Base-by-base conservation (phyloP, 768 basidiomycete species). In the Hemileccinum rubropunctum region DNA sequence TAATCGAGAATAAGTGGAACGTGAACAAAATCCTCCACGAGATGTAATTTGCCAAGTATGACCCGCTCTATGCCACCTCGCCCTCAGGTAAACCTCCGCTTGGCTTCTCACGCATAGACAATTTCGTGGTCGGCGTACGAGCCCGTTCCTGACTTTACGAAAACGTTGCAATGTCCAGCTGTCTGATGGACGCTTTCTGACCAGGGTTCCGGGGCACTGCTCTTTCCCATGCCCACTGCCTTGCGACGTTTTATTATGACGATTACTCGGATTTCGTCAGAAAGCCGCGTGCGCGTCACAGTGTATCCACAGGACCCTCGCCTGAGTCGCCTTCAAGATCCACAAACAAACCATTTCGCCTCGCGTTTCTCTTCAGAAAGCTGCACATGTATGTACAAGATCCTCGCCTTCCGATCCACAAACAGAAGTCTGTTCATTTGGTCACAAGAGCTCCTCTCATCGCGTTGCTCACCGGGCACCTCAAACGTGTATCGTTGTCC, bases 71-170 rank as follows among this genome's bases (percentile, higher is more conserved):
- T n/a, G n/a, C n/a, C n/a, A n/a, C n/a, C n/a, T n/a, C n/a, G n/a
- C n/a, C n/a, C n/a, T n/a, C n/a, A n/a, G n/a, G n/a, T n/a, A n/a
- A n/a, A n/a, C n/a, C n/a, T n/a, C n/a, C n/a, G n/a, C n/a, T n/a
- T n/a, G n/a, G n/a, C n/a, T n/a, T n/a, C n/a, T n/a, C n/a, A n/a
- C n/a, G n/a, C n/a, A n/a, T n/a, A n/a, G n/a, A n/a, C n/a, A n/a
- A n/a, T n/a, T n/a, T 98, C 95, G 64, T 98, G 95, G 70, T 99
- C n/a, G n/a, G n/a, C 97, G 69, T 99, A 98, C 20, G 94, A 97
- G 38, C 95, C 95, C 18, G 95, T 86, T 27, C 97, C 94, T 43
- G 91, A 93, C 84, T 52, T 53, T 52, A 51, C 52, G 26, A 52
- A 28, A 53, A 51, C 45, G 56, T 45, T 60, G 53, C 48, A 47